Evolutionary conservation across 139 green algal genomes (phyloP), one percentile per base, ranked within the genome.

Genomic region (Astrephomene gubernaculifera): DNA sequence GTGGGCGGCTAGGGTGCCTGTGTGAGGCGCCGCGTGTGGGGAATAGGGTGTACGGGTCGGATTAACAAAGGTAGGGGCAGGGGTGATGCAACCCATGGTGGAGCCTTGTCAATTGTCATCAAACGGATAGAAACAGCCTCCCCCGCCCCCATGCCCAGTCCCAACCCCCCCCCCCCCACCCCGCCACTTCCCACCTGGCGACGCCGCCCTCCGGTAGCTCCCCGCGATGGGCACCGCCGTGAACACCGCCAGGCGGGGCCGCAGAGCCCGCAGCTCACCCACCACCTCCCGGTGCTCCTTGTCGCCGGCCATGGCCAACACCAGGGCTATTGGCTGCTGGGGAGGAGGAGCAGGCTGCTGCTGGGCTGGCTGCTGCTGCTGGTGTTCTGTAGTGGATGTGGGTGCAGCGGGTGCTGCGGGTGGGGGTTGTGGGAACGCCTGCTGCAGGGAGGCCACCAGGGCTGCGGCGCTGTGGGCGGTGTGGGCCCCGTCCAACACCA

Each of bases 401-500:
- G 49, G 49, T 17, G 49, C 12, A 45, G 65, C 17, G 35, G 19
- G 8, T 3, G 39, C 73, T 41, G 31, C 3, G 4, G 72, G 74
- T 36, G 49, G 4, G 35, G 12, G 43, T 33, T 31, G 65, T 1
- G 93, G 92, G 71, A 96, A 95, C 0, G 80, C 82, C 0, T 57
- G 33, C 4, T 87, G 74, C 43, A 95, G 70, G 33, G 92, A 91
- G 25, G 74, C 57, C 0, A 85, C 87, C 70, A 98, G 88, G 7
- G 91, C 93, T 17, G 65, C 57, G 1, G 94, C 92, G 17, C 94
- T 96, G 39, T 94, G 93, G 0, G 75, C 70, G 0, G 94, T 97
- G 88, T 98, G 95, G 0, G 95, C 95, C 0, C 94, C 95, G 86
- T 98, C 95, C 45, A 97, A 73, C 71, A 98, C 91, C 29, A 96